Base-by-base conservation (phyloP, 768 basidiomycete species). In the Agaricus sinodeliciosus region DNA sequence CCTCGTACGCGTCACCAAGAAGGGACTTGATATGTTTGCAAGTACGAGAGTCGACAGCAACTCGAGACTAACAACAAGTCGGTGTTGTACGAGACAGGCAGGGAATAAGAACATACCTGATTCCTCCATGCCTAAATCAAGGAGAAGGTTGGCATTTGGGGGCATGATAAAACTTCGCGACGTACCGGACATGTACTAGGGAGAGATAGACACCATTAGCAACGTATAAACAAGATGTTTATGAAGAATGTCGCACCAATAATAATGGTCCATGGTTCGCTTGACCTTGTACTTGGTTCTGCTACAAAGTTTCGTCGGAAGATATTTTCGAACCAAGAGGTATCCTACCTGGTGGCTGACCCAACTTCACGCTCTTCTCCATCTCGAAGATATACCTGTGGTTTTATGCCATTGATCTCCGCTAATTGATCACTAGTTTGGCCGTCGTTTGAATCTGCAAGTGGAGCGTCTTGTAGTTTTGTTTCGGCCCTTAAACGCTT, bases 341-440 rank as follows among this genome's bases (percentile, higher is more conserved):
- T 4, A 45, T 43, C 62, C 26, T 51, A 71, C 72, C 72, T 70
- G 3, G 69, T 64, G 51, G 63, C 62, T 0, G 77, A 78, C 42
- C 64, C 71, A 16, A 76, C 72, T 51, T 78, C 75, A 26, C 63
- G 65, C 54, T 77, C 74, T 39, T 77, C 74, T 6, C 79, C 79
- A 50, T 80, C 79, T 26, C 57, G 60, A 3, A 81, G 59, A 45
- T 66, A 49, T 8, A 76, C 70, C 27, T 74, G 75, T 31, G 79
- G 80, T 59, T 74, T 75, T 49, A 78, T 63, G 12, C 79, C 79
- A 56, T 75, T 69, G 47, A 81, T 80, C 22, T 57, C 51, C 15
- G 51, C 45, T 15, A 52, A 31, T 12, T 49, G 27, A n/a, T 57
- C 45, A 42, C 37, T 15, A 13, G 13, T 16, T 26, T 43, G 50